Evolutionary conservation across 2,329 filamentous ascomycete genomes (phyloP).

Genomic region (Aspergillus texensis): DNA sequence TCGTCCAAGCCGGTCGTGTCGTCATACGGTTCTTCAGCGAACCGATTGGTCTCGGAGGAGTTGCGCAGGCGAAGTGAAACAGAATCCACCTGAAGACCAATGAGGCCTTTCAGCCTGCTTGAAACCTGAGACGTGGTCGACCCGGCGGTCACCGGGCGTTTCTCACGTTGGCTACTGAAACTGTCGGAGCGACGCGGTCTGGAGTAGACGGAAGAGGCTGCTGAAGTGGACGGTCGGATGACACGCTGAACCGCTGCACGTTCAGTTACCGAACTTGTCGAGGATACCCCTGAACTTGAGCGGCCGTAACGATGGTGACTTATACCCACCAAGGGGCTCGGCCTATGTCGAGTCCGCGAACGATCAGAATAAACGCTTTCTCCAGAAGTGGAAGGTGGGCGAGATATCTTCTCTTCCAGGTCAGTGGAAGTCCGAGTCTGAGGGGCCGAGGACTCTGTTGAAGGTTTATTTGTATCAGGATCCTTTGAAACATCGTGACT

Average conservation of each 20-base stretch:
- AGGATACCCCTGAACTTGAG: constrained; percentile 24
- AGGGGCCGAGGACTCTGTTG: constrained; percentile 10
- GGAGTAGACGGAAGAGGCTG: constrained; percentile 26
- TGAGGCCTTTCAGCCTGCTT: constrained; percentile 47
- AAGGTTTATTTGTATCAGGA: constrained; percentile 12
- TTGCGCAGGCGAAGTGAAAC: constrained; percentile 35
- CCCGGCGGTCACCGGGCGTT: constrained; percentile 43
- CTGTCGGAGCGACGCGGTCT: constrained; percentile 44
- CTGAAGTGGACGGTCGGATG: constrained; percentile 33
- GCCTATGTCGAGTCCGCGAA: constrained; percentile 30
- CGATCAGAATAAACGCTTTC: constrained; percentile 31
- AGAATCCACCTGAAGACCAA: constrained; percentile 35
- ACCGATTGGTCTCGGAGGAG: constrained; percentile 40
- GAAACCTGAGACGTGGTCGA: constrained; percentile 45
- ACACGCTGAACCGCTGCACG: constrained; percentile 47
- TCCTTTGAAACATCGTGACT: constrained; percentile 9
- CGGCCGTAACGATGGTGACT: constrained; percentile 27
- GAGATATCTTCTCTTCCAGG: constrained; percentile 20
- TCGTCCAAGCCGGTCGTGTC: constrained; percentile 74
- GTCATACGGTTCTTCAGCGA: constrained; percentile 42
- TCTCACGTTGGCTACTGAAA: constrained; percentile 40
- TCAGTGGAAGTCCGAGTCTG: constrained; percentile 10
- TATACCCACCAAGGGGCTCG: constrained; percentile 27
- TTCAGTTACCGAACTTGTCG: constrained; percentile 32
- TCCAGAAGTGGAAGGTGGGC: constrained; percentile 32